These are phyloP conservation scores for Didymella segeticola DNA, from an alignment of 2,329 filamentous ascomycete genomes.

Conservation along the genomic window DNA sequence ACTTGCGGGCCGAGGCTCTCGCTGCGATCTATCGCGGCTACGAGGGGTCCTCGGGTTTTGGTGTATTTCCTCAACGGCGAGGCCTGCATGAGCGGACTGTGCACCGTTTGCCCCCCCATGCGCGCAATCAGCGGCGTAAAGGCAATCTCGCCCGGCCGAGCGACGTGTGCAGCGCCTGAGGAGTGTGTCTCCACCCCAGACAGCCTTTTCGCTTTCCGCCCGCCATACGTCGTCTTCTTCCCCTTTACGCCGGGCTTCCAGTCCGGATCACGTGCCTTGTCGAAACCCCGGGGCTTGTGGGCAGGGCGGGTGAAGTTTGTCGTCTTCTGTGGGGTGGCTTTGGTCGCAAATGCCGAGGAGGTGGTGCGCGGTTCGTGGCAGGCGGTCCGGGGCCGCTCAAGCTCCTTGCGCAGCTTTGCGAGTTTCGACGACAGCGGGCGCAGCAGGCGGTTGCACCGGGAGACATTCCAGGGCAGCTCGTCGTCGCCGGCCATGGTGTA, in stretches of 20 bases:
- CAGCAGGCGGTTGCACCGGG: slow-evolving; percentile 52
- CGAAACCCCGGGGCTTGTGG: slow-evolving; percentile 41
- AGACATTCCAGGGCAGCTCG: slow-evolving; percentile 50
- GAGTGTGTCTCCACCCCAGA: slow-evolving; percentile 6
- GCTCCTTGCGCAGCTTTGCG: slow-evolving; percentile 46
- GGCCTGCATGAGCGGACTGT: slow-evolving; percentile 39
- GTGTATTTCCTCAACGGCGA: slow-evolving; percentile 35
- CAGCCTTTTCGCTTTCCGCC: slow-evolving; percentile 30
- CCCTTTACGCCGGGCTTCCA: slow-evolving; percentile 42
- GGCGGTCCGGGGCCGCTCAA: slow-evolving; percentile 31
- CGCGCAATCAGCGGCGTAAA: slow-evolving; percentile 46
- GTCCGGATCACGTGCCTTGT: slow-evolving; percentile 45
- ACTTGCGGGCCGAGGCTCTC: slow-evolving; percentile 30
- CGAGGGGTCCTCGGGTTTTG: slow-evolving; percentile 34
- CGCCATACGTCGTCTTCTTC: slow-evolving; percentile 44
- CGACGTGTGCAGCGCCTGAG: slow-evolving; percentile 8
- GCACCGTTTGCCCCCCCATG: slow-evolving; percentile 33
- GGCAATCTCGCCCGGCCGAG: slow-evolving; percentile 42
- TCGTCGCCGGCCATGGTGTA: slow-evolving; percentile 39
- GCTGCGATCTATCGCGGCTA: slow-evolving; percentile 28
- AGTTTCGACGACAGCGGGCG: slow-evolving; percentile 52
- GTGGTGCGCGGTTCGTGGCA: slow-evolving; percentile 28
- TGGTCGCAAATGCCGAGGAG: slow-evolving; percentile 34
- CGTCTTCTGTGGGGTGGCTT: slow-evolving; percentile 34
- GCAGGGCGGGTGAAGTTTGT: slow-evolving; percentile 36